phyloP scores from a whole-genome alignment of 345 rosid species.

The Carallia brachiata region DNA sequence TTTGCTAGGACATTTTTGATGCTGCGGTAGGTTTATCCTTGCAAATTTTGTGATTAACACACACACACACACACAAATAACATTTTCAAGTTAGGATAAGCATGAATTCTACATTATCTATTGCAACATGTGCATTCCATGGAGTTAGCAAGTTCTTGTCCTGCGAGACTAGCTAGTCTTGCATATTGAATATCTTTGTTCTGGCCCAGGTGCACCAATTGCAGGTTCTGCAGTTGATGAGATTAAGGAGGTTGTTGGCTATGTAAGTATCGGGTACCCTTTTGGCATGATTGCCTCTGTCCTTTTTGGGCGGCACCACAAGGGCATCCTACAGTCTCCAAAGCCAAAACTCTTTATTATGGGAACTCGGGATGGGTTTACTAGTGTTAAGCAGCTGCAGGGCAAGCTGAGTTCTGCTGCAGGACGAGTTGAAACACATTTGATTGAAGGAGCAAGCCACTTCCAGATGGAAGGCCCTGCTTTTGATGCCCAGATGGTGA shows the following conservation, averaged over 20 bases:
- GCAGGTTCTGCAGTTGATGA: slow-evolving; percentile 92
- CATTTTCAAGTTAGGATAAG: too few species aligned
- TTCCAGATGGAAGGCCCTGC: slow-evolving; percentile 95
- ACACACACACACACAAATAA: too few species aligned
- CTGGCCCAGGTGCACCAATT: slow-evolving; percentile 71
- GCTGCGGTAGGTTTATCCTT: too few species aligned
- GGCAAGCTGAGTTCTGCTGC: slow-evolving; percentile 69
- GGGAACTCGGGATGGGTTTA: slow-evolving; percentile 95
- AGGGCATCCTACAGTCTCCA: slow-evolving; percentile 61
- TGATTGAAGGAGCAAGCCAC: slow-evolving; percentile 81
- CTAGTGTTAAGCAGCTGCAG: slow-evolving; percentile 77
- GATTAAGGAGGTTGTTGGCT: slow-evolving; percentile 71
- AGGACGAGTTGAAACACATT: slow-evolving; percentile 65
- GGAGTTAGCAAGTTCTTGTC: background rate
- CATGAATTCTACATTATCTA: background rate
- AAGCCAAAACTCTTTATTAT: slow-evolving; percentile 88
- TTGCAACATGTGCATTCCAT: background rate
- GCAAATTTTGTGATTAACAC: too few species aligned
- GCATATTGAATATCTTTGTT: background rate
- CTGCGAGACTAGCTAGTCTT: background rate
- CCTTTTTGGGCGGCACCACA: slow-evolving; percentile 89
- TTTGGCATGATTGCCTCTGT: slow-evolving; percentile 78
- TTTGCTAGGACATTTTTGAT: too few species aligned
- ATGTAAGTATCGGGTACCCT: slow-evolving; percentile 86
- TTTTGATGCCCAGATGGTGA: slow-evolving; percentile 76